Evolutionary conservation across 2,329 filamentous ascomycete genomes (phyloP).

Genomic region (Talaromyces funiculosus): DNA sequence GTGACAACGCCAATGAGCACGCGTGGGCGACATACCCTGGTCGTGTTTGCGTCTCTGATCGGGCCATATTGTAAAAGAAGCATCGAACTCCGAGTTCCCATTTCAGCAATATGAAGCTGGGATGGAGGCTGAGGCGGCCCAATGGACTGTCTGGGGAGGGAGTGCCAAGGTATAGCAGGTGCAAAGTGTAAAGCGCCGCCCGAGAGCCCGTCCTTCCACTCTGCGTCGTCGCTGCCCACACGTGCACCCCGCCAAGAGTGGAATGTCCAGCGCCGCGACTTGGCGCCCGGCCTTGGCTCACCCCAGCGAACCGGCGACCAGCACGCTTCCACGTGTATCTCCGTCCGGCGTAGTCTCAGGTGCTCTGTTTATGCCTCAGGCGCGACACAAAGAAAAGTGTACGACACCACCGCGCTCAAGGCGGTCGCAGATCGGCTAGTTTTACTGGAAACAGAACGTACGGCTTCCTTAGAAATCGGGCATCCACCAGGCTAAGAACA

Average conservation of each 20-base stretch:
- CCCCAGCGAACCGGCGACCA: not conserved
- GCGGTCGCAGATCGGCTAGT: not conserved
- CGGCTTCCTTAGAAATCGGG: too few relatives aligned
- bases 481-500: too few relatives aligned
- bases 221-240: not conserved
- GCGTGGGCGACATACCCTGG: not conserved
- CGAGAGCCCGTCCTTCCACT: not conserved
- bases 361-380: too few relatives aligned
- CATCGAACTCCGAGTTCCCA: not conserved
- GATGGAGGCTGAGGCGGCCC: not conserved
- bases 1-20: not conserved
- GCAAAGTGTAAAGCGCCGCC: not conserved
- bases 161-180: not conserved
- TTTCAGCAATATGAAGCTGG: not conserved
- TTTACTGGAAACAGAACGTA: not conserved
- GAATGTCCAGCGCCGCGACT: not conserved
- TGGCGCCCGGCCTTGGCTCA: conserved; percentile 7
- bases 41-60: not conserved
- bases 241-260: conserved; percentile 5
- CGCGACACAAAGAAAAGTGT: too few relatives aligned
- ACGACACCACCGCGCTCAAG: too few relatives aligned
- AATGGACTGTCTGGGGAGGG: not conserved
- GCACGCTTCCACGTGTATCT: not conserved
- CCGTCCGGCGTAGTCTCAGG: too few relatives aligned
- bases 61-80: too few relatives aligned